Base-by-base conservation (phyloP, 805 yeast species). In the Isabelozyma heimii region DNA sequence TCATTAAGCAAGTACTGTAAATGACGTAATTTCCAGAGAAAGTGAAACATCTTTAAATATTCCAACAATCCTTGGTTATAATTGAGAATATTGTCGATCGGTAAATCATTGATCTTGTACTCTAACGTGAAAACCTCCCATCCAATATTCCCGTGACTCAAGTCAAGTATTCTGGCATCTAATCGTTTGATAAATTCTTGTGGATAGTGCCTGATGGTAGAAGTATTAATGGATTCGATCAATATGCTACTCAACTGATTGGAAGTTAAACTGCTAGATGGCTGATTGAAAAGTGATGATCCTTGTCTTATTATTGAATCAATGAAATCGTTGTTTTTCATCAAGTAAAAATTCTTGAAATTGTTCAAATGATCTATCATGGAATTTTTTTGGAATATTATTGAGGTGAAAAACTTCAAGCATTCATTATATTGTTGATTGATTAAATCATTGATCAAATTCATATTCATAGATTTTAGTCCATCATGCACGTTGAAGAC, bases 101-200 rank as follows among this genome's bases (percentile, higher is more conserved):
- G 70, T 3, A 87, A 75, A 26, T 78, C 70, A 8, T 81, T 76
- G 9, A 81, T 58, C 47, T 79, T 72, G 63, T 88, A 94, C 60
- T 91, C 97, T 37, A 91, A 69, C 0, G 97, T 89, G 63, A 92
- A 91, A 2, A 88, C 90, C 61, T 91, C 96, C 97, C 97, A 91
- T 0, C 97, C 97, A 45, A 82, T 67, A 27, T 83, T 81, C 1
- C 63, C 77, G 55, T 85, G 89, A 3, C 84, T 84, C 44, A 86
- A 68, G 50, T 87, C 90, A 44, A 91, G 72, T 17, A 91, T 75
- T 42, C 97, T 73, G 0, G 97, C 97, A 71, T 94, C 98, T 10
- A 92, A 62, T 45, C 88, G 67, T 41, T 77, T 69, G 10, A 80
- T 62, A 8, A 80, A 74, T 14, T 64, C 69, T 2, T 67, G 62